Conservation (phyloP, 495 filamentous ascomycete species). For the Tetracladium setigerum region DNA sequence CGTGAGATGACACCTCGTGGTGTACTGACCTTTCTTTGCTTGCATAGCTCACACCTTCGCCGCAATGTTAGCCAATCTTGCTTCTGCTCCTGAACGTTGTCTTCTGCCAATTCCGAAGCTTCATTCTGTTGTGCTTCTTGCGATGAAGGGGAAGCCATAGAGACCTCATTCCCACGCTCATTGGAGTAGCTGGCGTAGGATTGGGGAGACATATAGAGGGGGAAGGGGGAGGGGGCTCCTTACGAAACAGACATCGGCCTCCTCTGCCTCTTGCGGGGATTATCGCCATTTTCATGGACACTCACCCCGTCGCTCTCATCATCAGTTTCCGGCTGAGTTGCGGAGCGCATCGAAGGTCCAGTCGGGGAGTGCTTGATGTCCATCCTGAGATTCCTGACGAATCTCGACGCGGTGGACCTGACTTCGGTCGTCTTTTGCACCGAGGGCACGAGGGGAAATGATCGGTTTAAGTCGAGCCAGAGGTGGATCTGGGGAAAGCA, state of each 20-base stretch:
- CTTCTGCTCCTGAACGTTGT: background rate
- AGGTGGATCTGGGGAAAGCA: no score
- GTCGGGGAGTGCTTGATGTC: conserved; percentile 18
- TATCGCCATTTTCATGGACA: conserved; percentile 18
- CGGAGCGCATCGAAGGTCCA: conserved; percentile 3
- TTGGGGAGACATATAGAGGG: conserved; percentile 14
- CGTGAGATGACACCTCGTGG: background rate
- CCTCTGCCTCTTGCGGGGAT: conserved; percentile 23
- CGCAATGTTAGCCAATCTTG: conserved; percentile 21
- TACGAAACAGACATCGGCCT: conserved; percentile 25
- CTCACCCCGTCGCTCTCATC: conserved; percentile 20
- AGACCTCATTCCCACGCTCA: background rate
- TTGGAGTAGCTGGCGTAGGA: background rate
- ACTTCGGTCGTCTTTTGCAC: background rate
- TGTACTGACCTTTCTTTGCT: conserved; percentile 60
- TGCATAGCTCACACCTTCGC: conserved; percentile 69
- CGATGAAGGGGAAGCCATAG: background rate
- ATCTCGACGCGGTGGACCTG: background rate
- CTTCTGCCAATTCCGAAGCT: background rate
- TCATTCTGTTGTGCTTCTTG: conserved; percentile 1
- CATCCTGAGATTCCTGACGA: no score
- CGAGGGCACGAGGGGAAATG: no score
- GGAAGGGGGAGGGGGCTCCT: background rate
- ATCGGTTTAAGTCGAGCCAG: no score
- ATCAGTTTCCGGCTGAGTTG: conserved; percentile 18